Percentiles rank a stretch among this genome's conserved stretches.
phyloP scores from a whole-genome alignment of 306 rosid species.

The Macrotyloma uniflorum region DNA sequence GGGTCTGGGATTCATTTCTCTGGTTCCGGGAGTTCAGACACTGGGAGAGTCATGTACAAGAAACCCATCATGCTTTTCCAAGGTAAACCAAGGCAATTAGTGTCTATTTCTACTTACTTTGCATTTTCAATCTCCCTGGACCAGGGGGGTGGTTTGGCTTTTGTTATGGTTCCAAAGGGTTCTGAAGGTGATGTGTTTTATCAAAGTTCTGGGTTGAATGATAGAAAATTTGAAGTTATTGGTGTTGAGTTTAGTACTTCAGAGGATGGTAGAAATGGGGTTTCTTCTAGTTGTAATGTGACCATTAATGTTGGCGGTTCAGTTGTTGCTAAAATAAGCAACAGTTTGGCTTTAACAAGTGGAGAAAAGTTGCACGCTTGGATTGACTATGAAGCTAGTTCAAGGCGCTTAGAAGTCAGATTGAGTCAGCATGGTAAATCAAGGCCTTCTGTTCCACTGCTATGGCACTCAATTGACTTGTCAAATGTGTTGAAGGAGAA shows the following conservation, averaged over 20 bases:
- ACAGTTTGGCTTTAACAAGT: conserved; percentile 40
- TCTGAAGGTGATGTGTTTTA: conserved; percentile 47
- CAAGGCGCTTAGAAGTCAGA: conserved; percentile 69
- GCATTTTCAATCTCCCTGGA: conserved; percentile 57
- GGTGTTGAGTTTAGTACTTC: conserved; percentile 53
- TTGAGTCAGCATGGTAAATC: conserved; percentile 51
- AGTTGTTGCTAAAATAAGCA: conserved; percentile 46
- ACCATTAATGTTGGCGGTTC: conserved; percentile 53
- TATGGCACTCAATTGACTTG: conserved; percentile 59
- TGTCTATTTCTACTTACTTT: conserved; percentile 75
- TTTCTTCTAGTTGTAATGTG: conserved; percentile 41
- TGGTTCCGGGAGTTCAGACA: conserved; percentile 45
- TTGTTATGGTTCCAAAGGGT: conserved; percentile 66
- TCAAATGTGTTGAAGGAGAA: conserved; percentile 50
- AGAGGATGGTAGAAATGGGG: conserved; percentile 41
- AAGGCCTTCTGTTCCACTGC: conserved; percentile 65
- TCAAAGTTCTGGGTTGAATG: conserved; percentile 52
- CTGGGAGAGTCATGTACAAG: conserved; percentile 66
- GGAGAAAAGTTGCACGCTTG: conserved; percentile 63
- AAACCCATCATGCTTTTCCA: conserved; percentile 70
- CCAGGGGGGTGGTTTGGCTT: conserved; percentile 64
- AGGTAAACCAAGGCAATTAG: conserved; percentile 75
- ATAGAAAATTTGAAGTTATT: conserved; percentile 41
- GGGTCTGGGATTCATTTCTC: conserved; percentile 62
- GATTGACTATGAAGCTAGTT: conserved; percentile 89